Conservation (phyloP, 768 basidiomycete species). For the Suillus weaverae region DNA sequence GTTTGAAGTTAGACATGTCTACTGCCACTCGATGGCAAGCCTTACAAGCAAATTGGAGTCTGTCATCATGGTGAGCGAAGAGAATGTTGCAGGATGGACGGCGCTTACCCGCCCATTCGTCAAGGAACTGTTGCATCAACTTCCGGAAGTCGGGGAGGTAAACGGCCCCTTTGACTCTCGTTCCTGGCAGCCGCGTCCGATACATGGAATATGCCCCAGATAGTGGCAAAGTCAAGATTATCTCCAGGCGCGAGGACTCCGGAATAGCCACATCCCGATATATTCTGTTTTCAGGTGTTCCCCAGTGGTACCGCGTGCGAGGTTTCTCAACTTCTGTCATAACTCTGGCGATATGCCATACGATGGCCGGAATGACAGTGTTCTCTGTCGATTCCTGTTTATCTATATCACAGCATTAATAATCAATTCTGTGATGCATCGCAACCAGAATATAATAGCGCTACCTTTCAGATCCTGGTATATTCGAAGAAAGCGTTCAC, state of each 20-base stretch:
- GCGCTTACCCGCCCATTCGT: constrained; percentile 27
- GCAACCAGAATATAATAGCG: background rate
- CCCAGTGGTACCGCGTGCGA: constrained; percentile 16
- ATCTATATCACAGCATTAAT: background rate
- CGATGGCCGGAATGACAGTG: constrained; percentile 17
- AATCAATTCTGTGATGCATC: background rate
- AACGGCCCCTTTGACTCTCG: too few species aligned
- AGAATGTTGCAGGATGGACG: background rate
- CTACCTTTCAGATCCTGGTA: constrained; percentile 22
- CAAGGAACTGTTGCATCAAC: constrained; percentile 19
- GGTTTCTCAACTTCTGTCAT: constrained; percentile 18
- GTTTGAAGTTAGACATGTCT: background rate
- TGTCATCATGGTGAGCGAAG: constrained; percentile 3
- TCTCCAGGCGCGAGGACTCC: constrained; percentile 14
- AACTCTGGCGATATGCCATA: constrained; percentile 22
- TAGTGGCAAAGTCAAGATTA: constrained; percentile 15
- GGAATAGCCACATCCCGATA: constrained; percentile 12
- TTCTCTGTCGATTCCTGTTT: background rate
- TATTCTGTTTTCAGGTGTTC: constrained; percentile 11
- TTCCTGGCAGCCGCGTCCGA: constrained; percentile 17
- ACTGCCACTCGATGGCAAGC: background rate
- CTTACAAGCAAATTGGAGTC: constrained; percentile 22
- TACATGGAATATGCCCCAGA: constrained; percentile 24
- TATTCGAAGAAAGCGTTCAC: constrained; percentile 16
- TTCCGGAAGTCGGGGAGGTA: too few species aligned